phyloP scores from a whole-genome alignment of 805 yeast species.

The Clavispora fructus region DNA sequence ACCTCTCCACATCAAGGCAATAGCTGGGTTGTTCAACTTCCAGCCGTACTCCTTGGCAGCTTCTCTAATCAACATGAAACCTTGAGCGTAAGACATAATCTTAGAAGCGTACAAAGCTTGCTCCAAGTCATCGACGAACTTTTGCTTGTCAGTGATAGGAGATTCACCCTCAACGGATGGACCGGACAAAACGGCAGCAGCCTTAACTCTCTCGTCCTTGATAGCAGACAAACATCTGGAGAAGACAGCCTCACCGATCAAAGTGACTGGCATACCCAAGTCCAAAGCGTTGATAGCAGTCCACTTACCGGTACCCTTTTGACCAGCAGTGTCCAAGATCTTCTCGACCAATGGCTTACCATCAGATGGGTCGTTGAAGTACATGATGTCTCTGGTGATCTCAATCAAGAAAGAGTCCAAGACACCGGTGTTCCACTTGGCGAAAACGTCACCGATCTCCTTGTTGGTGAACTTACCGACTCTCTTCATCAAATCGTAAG shows the following conservation, averaged over 20 bases:
- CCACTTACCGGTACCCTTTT: constrained; percentile 99
- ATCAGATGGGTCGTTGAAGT: constrained; percentile 77
- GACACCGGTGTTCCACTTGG: constrained; percentile 95
- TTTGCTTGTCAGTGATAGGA: constrained; percentile 64
- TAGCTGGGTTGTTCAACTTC: constrained; percentile 96
- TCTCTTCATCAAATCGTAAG: constrained; percentile 93
- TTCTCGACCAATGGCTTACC: constrained; percentile 94
- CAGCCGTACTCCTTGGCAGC: constrained; percentile 96
- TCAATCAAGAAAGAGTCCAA: constrained; percentile 95
- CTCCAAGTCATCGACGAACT: constrained; percentile 88
- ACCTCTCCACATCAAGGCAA: constrained; percentile 99
- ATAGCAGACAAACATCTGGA: constrained; percentile 93
- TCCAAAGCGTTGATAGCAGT: constrained; percentile 97
- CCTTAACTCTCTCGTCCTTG: constrained; percentile 85
- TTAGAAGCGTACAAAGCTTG: constrained; percentile 98
- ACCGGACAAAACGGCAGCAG: constrained; percentile 74
- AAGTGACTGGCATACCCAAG: constrained; percentile 96
- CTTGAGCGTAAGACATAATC: constrained; percentile 98
- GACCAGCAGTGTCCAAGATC: constrained; percentile 95
- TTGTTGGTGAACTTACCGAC: constrained; percentile 84
- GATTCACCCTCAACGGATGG: constrained; percentile 64
- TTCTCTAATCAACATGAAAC: constrained; percentile 98
- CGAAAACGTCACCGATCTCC: constrained; percentile 90
- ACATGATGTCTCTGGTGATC: constrained; percentile 92
- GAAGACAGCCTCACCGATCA: constrained; percentile 98